Evolutionary conservation across 257 asterid species (phyloP), one percentile per base, ranked within the genome.

Genomic region (Solanum sitiens): DNA sequence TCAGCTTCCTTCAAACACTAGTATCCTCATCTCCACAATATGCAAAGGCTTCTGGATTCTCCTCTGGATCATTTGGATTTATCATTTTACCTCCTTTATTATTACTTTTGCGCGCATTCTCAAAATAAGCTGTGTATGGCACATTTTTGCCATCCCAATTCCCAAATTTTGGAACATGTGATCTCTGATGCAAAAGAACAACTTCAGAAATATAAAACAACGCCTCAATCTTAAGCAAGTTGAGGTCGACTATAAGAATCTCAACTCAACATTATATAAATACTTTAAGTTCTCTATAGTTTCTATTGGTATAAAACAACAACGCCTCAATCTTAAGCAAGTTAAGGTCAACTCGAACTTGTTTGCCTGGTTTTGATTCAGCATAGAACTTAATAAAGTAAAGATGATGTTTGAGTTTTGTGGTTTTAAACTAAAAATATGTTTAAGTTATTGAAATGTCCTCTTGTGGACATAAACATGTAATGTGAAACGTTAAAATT

Each of bases 1-100:
- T n/a, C n/a, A n/a, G n/a, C n/a, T n/a, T n/a, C n/a, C n/a, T n/a
- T n/a, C n/a, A n/a, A n/a, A n/a, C n/a, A n/a, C 40, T 87, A 59
- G 67, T 87, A 25, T 32, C 73, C 6, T 33, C 86, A 21, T 76
- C 73, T 74, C 75, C 85, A 47, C 87, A 75, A 33, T 85, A 37
- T 39, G 15, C 87, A 86, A 94, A 95, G 70, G 95, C 95, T 59
- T 89, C 97, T 2, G 96, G 97, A 76, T 95, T 94, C 87, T 94
- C 94, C 90, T 93, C 91, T 0, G 96, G 98, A 87, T 95, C 98
- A 83, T 95, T 95, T 0, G 98, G 98, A 90, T 94, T 94, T 39
- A 95, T 92, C 86, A 86, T 88, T 10, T 88, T 47, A 5, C 94
- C 95, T 10, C 89, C 86, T 11, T 67, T 71, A 83, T 61, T 65